Percentiles rank a stretch among this genome's conserved stretches.
These are phyloP conservation scores for Botrytis fabae DNA, from an alignment of 2,329 filamentous ascomycete genomes.

Conservation along the genomic window DNA sequence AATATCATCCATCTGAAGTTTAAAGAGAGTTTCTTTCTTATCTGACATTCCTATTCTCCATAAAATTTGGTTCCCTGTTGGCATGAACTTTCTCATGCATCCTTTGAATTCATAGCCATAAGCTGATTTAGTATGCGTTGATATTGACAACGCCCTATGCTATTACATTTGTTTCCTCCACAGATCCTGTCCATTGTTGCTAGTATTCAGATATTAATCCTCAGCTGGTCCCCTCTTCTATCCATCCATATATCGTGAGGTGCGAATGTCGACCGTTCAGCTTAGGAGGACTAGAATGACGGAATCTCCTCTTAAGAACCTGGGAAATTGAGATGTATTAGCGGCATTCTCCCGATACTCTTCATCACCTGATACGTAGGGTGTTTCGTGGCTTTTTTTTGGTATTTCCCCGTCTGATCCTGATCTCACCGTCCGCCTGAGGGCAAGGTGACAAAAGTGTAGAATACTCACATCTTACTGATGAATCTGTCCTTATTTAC, in stretches of 20 bases:
- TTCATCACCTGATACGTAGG: neutral
- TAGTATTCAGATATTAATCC: neutral
- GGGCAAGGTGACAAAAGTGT: neutral
- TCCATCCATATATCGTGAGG: slow-evolving; percentile 15
- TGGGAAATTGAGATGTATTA: slow-evolving; percentile 23
- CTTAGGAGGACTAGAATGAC: slow-evolving; percentile 43
- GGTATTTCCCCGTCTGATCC: neutral
- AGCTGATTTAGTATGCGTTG: slow-evolving; percentile 16
- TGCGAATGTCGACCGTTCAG: slow-evolving; percentile 31
- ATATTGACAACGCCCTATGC: slow-evolving; percentile 17
- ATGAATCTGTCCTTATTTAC: slow-evolving; percentile 99
- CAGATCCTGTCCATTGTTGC: slow-evolving; percentile 5
- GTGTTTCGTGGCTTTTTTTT: neutral
- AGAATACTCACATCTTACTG: slow-evolving; percentile 79
- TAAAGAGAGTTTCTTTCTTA: slow-evolving; percentile 15
- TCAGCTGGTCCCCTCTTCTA: slow-evolving; percentile 3
- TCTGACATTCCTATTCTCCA: slow-evolving; percentile 17
- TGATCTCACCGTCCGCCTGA: neutral
- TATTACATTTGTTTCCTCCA: slow-evolving; percentile 22
- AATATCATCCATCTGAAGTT: slow-evolving; percentile 1
- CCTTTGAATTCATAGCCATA: slow-evolving; percentile 15
- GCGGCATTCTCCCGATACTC: neutral
- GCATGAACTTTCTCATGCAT: slow-evolving; percentile 16
- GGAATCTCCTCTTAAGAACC: slow-evolving; percentile 43
- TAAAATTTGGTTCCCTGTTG: slow-evolving; percentile 17